Conservation (phyloP, 176 grass and related monocot species). For the Lolium multiflorum region DNA sequence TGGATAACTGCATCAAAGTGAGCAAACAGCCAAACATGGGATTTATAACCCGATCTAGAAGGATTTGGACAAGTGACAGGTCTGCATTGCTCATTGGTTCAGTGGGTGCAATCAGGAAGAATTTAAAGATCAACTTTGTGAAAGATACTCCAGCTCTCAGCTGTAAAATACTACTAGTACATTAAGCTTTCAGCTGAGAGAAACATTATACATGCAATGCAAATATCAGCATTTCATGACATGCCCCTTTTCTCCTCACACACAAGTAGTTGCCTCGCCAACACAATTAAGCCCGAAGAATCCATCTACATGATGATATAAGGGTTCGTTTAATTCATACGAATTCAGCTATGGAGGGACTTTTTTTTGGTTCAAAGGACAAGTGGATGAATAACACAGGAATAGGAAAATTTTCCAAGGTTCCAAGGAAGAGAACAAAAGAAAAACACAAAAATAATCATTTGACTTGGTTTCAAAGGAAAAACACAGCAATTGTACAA, state of each 20-base stretch:
- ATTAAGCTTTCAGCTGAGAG: slow-evolving; percentile 9
- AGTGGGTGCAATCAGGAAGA: not conserved
- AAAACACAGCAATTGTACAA: too few species aligned
- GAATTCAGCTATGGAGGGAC: too few species aligned
- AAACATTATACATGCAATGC: slow-evolving; percentile 13
- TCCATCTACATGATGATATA: not conserved
- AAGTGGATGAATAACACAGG: too few species aligned
- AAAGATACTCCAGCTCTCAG: not conserved
- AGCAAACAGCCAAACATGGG: slow-evolving; percentile 47
- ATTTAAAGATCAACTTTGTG: slow-evolving; percentile 19
- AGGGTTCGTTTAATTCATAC: too few species aligned
- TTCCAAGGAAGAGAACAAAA: too few species aligned
- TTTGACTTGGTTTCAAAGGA: too few species aligned
- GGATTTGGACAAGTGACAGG: slow-evolving; percentile 45
- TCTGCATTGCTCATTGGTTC: slow-evolving; percentile 39
- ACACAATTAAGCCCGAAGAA: not conserved
- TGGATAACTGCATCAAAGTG: slow-evolving; percentile 56
- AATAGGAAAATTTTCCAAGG: too few species aligned
- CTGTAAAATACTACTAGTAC: slow-evolving; percentile 3
- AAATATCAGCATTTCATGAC: slow-evolving; percentile 9
- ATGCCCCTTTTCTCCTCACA: not conserved
- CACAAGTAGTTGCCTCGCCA: not conserved
- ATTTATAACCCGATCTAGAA: slow-evolving; percentile 57
- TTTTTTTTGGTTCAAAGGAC: too few species aligned
- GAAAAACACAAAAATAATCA: too few species aligned